Conservation (phyloP, 805 yeast genomes). For the Candida ortonii region DNA sequence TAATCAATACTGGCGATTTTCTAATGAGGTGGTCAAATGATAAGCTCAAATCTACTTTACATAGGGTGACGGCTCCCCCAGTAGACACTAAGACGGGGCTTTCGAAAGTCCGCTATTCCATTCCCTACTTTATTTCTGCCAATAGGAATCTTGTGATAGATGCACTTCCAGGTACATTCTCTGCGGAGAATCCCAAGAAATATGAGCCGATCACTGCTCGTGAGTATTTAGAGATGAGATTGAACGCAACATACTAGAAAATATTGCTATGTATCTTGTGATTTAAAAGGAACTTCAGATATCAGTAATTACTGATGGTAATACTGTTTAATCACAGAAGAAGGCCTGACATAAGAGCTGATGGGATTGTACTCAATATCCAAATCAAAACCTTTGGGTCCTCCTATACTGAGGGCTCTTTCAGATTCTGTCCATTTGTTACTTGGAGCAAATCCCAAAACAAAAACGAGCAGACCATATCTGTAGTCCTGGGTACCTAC, state of each 20-base stretch:
- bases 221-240: slow-evolving; percentile 23
- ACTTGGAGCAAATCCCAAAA: slow-evolving; percentile 39
- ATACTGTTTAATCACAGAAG: slow-evolving; percentile 40
- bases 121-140: slow-evolving; percentile 30
- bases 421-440: slow-evolving; percentile 36
- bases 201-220: slow-evolving; percentile 23
- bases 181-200: slow-evolving; percentile 15
- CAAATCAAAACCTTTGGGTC: slow-evolving; percentile 37
- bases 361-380: slow-evolving; percentile 38
- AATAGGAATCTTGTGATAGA: slow-evolving; percentile 17
- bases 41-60: slow-evolving; percentile 36
- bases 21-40: slow-evolving; percentile 39
- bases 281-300: no score
- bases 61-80: slow-evolving; percentile 36
- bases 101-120: slow-evolving; percentile 27
- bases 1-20: slow-evolving; percentile 40
- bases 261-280: background rate
- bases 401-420: slow-evolving; percentile 39
- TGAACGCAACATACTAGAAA: slow-evolving; percentile 20
- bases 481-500: slow-evolving; percentile 48
- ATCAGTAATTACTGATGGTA: background rate
- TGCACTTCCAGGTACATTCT: slow-evolving; percentile 22
- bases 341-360: slow-evolving; percentile 35
- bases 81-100: slow-evolving; percentile 14
- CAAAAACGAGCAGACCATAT: slow-evolving; percentile 44